These are phyloP conservation scores for Trypanosoma melophagium DNA, from an alignment of 208 protist species.

Conservation along the genomic window DNA sequence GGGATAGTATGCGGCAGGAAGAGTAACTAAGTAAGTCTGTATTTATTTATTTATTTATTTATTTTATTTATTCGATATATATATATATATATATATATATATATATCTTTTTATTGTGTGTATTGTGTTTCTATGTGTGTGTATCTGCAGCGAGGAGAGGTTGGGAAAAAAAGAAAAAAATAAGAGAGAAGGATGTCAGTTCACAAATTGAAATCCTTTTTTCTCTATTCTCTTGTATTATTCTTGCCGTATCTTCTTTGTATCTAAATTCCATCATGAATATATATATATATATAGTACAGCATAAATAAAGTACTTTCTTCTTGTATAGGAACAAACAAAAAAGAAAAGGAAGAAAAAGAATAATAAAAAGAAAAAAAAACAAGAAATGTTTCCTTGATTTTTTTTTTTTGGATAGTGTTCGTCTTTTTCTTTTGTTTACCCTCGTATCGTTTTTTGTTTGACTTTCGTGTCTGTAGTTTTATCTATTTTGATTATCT, in stretches of 20 bases:
- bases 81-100: slow-evolving; percentile 15
- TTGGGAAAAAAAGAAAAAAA: not conserved
- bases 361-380: no score
- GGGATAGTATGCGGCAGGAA: not conserved
- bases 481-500: no score
- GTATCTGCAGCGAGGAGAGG: not conserved
- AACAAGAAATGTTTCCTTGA: no score
- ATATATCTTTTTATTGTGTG: slow-evolving; percentile 6
- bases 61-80: slow-evolving; percentile 2
- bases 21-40: not conserved
- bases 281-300: no score
- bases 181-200: not conserved
- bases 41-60: no score
- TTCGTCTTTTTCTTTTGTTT: no score
- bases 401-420: no score
- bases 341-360: slow-evolving; percentile 10
- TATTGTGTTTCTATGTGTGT: not conserved
- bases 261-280: no score
- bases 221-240: slow-evolving; percentile 15
- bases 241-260: slow-evolving; percentile 21
- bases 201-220: slow-evolving; percentile 7
- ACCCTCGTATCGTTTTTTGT: no score
- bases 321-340: not conserved
- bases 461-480: no score
- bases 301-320: no score